Conservation (phyloP, 2,329 filamentous ascomycete genomes). For the Pseudonectria buxi region DNA sequence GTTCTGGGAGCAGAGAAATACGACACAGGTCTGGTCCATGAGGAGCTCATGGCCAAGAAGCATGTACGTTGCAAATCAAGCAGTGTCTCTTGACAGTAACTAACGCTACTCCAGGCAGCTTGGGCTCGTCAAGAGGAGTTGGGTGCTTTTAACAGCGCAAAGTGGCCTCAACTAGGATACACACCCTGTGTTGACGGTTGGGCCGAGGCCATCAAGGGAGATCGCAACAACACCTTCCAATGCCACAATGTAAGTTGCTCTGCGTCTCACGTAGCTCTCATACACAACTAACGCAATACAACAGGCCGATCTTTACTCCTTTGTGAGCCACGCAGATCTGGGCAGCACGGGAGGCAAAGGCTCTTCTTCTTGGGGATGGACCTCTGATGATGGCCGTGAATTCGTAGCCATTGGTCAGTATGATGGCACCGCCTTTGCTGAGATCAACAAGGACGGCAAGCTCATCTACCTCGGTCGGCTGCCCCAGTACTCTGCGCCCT, state of each 20-base stretch:
- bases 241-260: constrained; percentile 36
- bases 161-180: constrained; percentile 32
- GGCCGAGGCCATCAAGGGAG: constrained; percentile 37
- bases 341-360: constrained; percentile 35
- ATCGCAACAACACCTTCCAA: constrained; percentile 40
- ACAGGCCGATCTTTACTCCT: constrained; percentile 44
- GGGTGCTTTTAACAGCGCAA: constrained; percentile 28
- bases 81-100: rapidly evolving
- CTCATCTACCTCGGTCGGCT: constrained; percentile 41
- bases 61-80: neutral
- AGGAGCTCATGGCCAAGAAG: constrained; percentile 14
- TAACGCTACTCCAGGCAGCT: constrained; percentile 16
- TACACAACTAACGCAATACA: neutral
- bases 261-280: rapidly evolving
- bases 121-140: constrained; percentile 28
- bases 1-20: constrained; percentile 10
- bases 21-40: constrained; percentile 14
- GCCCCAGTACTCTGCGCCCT: constrained; percentile 32
- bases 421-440: constrained; percentile 45
- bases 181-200: constrained; percentile 35
- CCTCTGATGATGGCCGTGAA: constrained; percentile 39
- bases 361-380: constrained; percentile 41
- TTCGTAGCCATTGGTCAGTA: constrained; percentile 42
- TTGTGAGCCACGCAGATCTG: constrained; percentile 46
- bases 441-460: constrained; percentile 37